Conservation (phyloP, 2,329 filamentous ascomycete genomes). For the Penicillium rolfsii region DNA sequence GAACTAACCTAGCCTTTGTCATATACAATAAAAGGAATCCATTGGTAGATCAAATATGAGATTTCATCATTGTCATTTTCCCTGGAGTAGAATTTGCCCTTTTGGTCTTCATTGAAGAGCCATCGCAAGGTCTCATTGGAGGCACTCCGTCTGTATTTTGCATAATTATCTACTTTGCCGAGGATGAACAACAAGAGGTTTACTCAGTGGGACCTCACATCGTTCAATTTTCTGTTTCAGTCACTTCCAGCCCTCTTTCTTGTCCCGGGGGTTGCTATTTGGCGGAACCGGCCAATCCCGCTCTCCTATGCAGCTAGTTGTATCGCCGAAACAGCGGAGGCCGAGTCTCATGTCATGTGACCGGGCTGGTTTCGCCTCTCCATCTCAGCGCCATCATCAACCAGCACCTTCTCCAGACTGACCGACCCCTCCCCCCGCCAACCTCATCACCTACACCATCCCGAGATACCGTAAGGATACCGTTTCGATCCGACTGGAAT, state of each 20-base stretch:
- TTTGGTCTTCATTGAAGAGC: not conserved
- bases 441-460: constrained; percentile 19
- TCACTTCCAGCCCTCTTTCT: not conserved
- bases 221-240: not conserved
- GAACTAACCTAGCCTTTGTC: constrained; percentile 1
- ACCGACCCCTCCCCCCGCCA: constrained; percentile 25
- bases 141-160: not conserved
- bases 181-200: not conserved
- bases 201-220: not conserved
- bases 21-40: not conserved
- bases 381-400: constrained; percentile 30
- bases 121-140: not conserved
- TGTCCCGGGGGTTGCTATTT: not conserved
- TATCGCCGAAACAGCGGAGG: constrained; percentile 11
- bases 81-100: not conserved
- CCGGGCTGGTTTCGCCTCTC: constrained; percentile 36
- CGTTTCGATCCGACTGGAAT: constrained; percentile 33
- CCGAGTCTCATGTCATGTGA: constrained; percentile 33
- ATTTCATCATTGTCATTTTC: no score
- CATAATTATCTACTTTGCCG: not conserved
- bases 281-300: constrained; percentile 18
- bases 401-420: constrained; percentile 25
- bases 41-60: not conserved
- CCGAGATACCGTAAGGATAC: constrained; percentile 20
- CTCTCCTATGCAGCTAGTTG: not conserved